A percentile compares a stretch with the other conserved stretches of the same genome.
These are phyloP conservation scores for Vanrija sp. DNA, from an alignment of 1,284 basidiomycete genomes.

Conservation along the genomic window DNA sequence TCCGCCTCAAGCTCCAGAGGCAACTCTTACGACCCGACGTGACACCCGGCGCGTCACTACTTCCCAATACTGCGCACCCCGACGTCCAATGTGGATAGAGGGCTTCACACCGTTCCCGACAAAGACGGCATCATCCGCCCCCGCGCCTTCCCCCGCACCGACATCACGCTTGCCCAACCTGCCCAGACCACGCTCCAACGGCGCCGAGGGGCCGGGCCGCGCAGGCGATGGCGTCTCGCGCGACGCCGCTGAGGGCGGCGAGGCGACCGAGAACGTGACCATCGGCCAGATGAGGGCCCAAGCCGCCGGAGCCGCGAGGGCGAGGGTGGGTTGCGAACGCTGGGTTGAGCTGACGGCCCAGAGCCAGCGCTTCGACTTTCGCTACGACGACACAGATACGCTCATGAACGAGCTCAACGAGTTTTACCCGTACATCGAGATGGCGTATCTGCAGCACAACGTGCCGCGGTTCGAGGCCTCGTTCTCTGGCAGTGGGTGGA, in stretches of 20 bases:
- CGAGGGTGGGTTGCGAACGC: slow-evolving; percentile 21
- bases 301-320: slow-evolving; percentile 22
- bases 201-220: slow-evolving; percentile 10
- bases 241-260: slow-evolving; percentile 6
- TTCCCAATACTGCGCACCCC: no score
- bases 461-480: slow-evolving; percentile 80
- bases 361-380: slow-evolving; percentile 83
- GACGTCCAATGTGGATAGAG: no score
- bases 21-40: slow-evolving; percentile 2
- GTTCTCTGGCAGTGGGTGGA: slow-evolving; percentile 63
- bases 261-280: slow-evolving; percentile 28
- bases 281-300: slow-evolving; percentile 35
- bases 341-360: slow-evolving; percentile 5
- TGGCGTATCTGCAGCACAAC: slow-evolving; percentile 84
- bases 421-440: slow-evolving; percentile 97
- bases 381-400: slow-evolving; percentile 91
- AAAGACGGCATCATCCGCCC: no score
- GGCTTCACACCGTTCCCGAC: no score
- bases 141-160: background rate
- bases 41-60: no score
- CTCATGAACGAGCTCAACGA: slow-evolving; percentile 95
- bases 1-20: background rate
- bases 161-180: background rate
- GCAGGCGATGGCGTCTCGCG: slow-evolving; percentile 14
- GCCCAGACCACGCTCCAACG: slow-evolving; percentile 12